Conservation (phyloP, 495 filamentous ascomycete species). For the Penicillium paxilli region DNA sequence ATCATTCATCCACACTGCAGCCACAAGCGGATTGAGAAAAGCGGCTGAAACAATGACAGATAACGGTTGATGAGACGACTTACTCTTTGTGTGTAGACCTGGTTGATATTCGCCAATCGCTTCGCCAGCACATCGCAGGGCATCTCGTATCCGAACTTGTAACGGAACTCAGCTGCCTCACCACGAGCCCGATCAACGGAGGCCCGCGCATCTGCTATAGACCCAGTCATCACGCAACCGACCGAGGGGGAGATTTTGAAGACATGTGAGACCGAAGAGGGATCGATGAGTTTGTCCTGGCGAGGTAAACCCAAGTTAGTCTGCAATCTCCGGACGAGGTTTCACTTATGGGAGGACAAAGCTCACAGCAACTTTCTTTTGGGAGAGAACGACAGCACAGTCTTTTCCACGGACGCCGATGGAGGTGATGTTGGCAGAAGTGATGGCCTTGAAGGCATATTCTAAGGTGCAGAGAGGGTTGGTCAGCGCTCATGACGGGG, state of each 20-base stretch:
- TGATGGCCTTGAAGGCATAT: constrained; percentile 99
- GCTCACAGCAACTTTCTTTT: constrained; percentile 99
- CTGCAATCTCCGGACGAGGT: background rate
- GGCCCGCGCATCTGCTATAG: constrained; percentile 94
- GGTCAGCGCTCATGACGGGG: constrained; percentile 22
- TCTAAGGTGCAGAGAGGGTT: constrained; percentile 53
- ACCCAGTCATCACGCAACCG: constrained; percentile 97
- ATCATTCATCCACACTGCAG: no score
- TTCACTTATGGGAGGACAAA: constrained; percentile 2
- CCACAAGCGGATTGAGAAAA: no score
- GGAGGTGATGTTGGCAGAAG: constrained; percentile 96
- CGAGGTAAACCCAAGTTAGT: constrained; percentile 5
- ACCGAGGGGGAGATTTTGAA: constrained; percentile 95
- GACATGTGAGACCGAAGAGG: constrained; percentile 93
- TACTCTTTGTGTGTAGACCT: constrained; percentile 97
- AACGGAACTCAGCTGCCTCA: constrained; percentile 95
- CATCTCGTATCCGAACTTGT: constrained; percentile 99
- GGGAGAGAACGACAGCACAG: constrained; percentile 94
- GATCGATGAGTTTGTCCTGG: constrained; percentile 98
- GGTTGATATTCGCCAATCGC: constrained; percentile 96
- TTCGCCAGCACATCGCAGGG: constrained; percentile 95
- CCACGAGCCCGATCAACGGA: constrained; percentile 88
- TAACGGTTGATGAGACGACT: constrained; percentile 25
- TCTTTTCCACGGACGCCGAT: constrained; percentile 93
- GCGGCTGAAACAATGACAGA: background rate